Conservation (phyloP, 2,329 filamentous ascomycete species). For the Teratosphaeria viscida region DNA sequence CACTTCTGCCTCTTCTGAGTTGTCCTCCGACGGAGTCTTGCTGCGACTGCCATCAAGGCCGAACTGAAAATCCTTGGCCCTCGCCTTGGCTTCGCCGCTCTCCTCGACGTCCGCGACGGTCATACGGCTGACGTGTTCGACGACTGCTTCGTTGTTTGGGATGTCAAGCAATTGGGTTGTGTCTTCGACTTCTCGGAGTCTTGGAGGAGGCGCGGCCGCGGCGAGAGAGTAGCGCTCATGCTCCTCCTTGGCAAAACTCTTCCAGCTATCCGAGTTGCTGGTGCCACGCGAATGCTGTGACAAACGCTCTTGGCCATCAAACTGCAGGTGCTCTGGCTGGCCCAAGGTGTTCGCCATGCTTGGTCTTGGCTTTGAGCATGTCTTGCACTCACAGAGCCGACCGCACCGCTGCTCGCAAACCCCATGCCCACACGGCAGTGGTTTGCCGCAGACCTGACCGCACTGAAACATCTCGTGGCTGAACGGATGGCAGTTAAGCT, state of each 20-base stretch:
- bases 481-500: constrained; percentile 42
- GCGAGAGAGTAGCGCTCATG: not conserved
- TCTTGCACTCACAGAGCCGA: constrained; percentile 22
- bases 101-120: not conserved
- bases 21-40: not conserved
- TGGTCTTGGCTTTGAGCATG: constrained; percentile 3
- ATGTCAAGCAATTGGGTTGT: not conserved
- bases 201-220: not conserved
- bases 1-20: not conserved
- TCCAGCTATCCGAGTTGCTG: constrained; percentile 7
- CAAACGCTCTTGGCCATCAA: not conserved
- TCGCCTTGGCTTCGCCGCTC: not conserved
- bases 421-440: constrained; percentile 30
- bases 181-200: not conserved
- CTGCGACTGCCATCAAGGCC: not conserved
- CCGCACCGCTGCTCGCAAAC: constrained; percentile 26
- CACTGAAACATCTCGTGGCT: constrained; percentile 26
- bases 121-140: not conserved
- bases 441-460: constrained; percentile 8
- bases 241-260: constrained; percentile 11
- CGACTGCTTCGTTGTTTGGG: not conserved
- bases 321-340: not conserved
- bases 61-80: not conserved
- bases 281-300: not conserved
- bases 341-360: not conserved